These are phyloP conservation scores for Pseudohyphozyma bogoriensis DNA, from an alignment of 768 basidiomycete species.

Conservation along the genomic window DNA sequence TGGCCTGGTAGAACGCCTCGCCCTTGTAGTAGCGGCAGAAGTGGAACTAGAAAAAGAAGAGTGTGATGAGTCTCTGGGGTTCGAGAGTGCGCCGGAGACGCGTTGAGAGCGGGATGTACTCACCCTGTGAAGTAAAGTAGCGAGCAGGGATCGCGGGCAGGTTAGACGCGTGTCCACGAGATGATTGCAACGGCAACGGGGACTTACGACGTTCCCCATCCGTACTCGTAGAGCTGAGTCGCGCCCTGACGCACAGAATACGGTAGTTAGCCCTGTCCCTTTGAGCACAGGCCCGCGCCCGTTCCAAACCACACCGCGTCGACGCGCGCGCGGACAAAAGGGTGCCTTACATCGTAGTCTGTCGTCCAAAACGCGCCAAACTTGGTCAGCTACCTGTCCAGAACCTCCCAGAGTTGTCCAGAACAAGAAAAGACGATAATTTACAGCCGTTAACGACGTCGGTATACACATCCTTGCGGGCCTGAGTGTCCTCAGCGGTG, in stretches of 20 bases:
- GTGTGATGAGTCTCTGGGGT: too few species aligned
- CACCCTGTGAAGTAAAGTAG: too few species aligned
- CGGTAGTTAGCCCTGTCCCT: not conserved
- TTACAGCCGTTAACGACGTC: conserved; percentile 90
- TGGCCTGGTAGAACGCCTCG: conserved; percentile 41
- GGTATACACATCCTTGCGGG: conserved; percentile 69
- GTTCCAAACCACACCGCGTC: too few species aligned
- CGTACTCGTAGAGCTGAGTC: conserved; percentile 89
- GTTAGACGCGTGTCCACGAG: not conserved
- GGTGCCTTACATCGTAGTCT: too few species aligned
- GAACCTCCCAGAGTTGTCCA: too few species aligned
- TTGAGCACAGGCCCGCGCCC: not conserved
- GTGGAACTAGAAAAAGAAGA: too few species aligned
- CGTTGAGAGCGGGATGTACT: too few species aligned
- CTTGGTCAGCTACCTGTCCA: too few species aligned
- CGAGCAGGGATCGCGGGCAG: not conserved
- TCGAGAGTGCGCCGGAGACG: too few species aligned
- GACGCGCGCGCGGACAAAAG: too few species aligned
- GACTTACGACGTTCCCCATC: conserved; percentile 35
- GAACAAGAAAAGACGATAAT: too few species aligned
- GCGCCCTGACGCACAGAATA: conserved; percentile 16
- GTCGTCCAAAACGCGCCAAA: too few species aligned
- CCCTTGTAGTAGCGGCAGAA: conserved; percentile 96
- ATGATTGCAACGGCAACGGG: conserved; percentile 43
- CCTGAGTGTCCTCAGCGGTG: conserved; percentile 53